Percentiles rank a stretch among this genome's conserved stretches.
Conservation (phyloP, 2,329 filamentous ascomycete genomes). For the Juglanconis juglandina region DNA sequence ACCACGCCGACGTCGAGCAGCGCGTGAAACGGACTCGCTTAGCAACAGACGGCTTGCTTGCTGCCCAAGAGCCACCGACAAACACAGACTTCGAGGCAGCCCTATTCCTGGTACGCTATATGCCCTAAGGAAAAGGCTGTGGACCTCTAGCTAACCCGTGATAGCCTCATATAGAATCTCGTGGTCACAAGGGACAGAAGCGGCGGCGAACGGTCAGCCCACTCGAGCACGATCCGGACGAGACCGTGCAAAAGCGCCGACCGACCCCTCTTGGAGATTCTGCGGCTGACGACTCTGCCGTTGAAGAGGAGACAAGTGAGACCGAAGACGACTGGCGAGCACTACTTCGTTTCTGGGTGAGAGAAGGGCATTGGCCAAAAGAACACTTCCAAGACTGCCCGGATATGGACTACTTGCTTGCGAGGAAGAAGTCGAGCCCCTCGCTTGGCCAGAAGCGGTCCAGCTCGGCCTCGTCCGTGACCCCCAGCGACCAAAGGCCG, state of each 20-base stretch:
- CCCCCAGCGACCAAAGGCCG: conserved; percentile 36
- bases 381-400: neutral
- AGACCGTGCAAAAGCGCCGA: neutral
- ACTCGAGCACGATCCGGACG: neutral
- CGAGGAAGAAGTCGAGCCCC: conserved; percentile 11
- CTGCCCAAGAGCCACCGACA: neutral
- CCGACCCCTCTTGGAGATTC: neutral
- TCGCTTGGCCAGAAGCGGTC: conserved; percentile 17
- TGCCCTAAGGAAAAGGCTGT: neutral
- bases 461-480: conserved; percentile 21
- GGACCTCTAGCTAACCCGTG: neutral
- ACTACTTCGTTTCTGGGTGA: conserved; percentile 5
- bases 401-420: conserved; percentile 13
- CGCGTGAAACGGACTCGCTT: neutral
- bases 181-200: too few relatives aligned
- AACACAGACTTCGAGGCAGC: neutral
- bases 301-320: neutral
- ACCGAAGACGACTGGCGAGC: neutral
- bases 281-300: neutral
- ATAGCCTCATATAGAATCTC: neutral
- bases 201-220: neutral
- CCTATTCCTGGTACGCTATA: neutral
- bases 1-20: neutral
- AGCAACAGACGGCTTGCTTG: neutral
- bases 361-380: conserved; percentile 19